phyloP scores from a whole-genome alignment of 768 basidiomycete species.

The Pleurotus tuoliensis region DNA sequence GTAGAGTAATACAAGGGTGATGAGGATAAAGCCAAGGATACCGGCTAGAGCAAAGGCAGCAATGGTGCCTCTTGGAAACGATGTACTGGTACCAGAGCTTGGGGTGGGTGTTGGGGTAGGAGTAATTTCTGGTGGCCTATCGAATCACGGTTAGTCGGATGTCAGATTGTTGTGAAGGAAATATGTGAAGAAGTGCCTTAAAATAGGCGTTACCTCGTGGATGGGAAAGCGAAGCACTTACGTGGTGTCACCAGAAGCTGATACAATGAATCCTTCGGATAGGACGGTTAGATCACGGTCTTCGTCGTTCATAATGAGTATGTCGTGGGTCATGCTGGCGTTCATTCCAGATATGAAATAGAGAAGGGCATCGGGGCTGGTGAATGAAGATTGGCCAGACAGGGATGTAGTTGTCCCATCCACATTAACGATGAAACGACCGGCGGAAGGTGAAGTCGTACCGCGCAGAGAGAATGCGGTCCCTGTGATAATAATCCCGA shows the following conservation, averaged over 20 bases:
- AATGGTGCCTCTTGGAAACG: constrained; percentile 52
- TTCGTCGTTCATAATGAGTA: constrained; percentile 56
- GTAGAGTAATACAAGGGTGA: constrained; percentile 37
- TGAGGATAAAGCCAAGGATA: constrained; percentile 45
- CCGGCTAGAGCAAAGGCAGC: constrained; percentile 62
- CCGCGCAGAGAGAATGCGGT: constrained; percentile 60
- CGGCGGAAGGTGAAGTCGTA: constrained; percentile 51
- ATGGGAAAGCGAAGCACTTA: not conserved
- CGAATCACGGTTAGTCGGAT: not conserved
- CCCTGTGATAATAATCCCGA: constrained; percentile 33
- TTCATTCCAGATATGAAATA: constrained; percentile 64
- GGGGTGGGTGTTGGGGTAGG: constrained; percentile 12
- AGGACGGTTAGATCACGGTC: constrained; percentile 45
- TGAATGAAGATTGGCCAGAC: constrained; percentile 52
- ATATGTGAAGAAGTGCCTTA: not conserved
- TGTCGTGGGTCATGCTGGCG: constrained; percentile 38
- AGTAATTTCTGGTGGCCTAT: constrained; percentile 1
- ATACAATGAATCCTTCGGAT: constrained; percentile 48
- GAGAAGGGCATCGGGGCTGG: constrained; percentile 47
- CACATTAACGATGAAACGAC: constrained; percentile 52
- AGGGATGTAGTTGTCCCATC: constrained; percentile 39
- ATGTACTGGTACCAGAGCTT: constrained; percentile 14
- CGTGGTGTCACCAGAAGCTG: not conserved
- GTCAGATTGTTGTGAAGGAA: not conserved
- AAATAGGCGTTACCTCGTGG: too few species aligned